Conservation (phyloP, 164 flowering plant genomes). For the Cinnamomum chago region DNA sequence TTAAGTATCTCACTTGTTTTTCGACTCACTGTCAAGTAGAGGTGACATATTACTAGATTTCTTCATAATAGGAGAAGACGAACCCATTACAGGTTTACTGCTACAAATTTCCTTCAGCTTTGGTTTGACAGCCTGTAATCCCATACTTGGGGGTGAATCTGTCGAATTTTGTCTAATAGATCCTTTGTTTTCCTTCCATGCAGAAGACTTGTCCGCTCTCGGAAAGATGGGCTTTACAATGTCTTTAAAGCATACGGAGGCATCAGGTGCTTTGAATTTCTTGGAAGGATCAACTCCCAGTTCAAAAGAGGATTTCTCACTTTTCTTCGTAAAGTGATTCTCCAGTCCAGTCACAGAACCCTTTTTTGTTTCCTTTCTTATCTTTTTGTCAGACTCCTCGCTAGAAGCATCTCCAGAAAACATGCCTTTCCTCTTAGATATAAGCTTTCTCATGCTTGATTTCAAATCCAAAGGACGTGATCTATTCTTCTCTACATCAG, state of each 20-base stretch:
- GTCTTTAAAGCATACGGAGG: constrained; percentile 14
- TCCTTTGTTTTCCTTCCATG: constrained; percentile 13
- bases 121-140: constrained; percentile 12
- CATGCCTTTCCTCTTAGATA: constrained; percentile 20
- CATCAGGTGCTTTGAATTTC: constrained; percentile 21
- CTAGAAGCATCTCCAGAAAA: constrained; percentile 11
- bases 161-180: constrained; percentile 14
- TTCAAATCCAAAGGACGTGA: constrained; percentile 6
- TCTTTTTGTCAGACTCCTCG: constrained; percentile 20
- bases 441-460: constrained; percentile 12
- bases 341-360: constrained; percentile 8
- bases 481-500: constrained; percentile 27
- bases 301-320: constrained; percentile 7
- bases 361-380: constrained; percentile 4
- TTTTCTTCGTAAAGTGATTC: constrained; percentile 9
- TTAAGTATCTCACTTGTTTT: constrained; percentile 37
- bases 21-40: constrained; percentile 38
- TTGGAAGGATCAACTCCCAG: constrained; percentile 9
- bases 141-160: constrained; percentile 7
- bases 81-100: constrained; percentile 14
- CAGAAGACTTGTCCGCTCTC: constrained; percentile 9
- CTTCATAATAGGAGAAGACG: constrained; percentile 12
- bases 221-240: constrained; percentile 8
- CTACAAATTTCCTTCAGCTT: constrained; percentile 9
- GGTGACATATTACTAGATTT: constrained; percentile 16